Percentiles rank a stretch among this genome's conserved stretches.
phyloP scores from a whole-genome alignment of 805 yeast genomes.

The Lipomyces kockii region DNA sequence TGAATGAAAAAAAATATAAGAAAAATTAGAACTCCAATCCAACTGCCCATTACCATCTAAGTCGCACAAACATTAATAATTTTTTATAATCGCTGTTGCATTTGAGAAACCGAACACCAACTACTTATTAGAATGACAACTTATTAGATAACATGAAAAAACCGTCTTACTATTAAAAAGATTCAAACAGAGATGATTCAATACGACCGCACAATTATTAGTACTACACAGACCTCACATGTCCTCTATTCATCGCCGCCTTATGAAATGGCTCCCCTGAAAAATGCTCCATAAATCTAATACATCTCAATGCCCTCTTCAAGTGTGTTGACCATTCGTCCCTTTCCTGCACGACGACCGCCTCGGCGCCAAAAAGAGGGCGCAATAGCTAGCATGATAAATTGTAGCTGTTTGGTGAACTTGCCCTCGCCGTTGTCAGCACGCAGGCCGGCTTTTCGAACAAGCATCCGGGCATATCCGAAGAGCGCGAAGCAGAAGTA shows the following conservation, averaged over 20 bases:
- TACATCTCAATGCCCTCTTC: constrained; percentile 23
- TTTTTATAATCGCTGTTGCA: neutral
- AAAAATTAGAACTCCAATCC: neutral
- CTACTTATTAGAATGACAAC: neutral
- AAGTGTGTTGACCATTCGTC: constrained; percentile 30
- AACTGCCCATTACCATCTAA: neutral
- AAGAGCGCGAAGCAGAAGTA: constrained; percentile 42
- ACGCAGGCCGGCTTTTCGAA: constrained; percentile 50
- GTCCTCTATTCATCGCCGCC: no score
- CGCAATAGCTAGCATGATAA: constrained; percentile 22
- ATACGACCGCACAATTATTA: neutral
- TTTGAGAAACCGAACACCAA: neutral
- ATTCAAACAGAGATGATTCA: neutral
- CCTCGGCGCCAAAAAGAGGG: constrained; percentile 34
- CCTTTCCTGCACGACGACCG: constrained; percentile 36
- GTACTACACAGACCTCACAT: no score
- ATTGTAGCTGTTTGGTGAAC: constrained; percentile 22
- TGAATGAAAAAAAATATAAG: neutral
- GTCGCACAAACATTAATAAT: neutral
- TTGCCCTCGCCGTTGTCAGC: constrained; percentile 41
- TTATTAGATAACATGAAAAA: neutral
- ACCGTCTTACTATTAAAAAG: neutral
- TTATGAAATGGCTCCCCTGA: neutral
- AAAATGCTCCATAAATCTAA: constrained; percentile 4
- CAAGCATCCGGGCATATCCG: constrained; percentile 60